Evolutionary conservation across 345 rosid species (phyloP), one percentile per base, ranked within the genome.

Genomic region (Aquilaria yunnanensis): DNA sequence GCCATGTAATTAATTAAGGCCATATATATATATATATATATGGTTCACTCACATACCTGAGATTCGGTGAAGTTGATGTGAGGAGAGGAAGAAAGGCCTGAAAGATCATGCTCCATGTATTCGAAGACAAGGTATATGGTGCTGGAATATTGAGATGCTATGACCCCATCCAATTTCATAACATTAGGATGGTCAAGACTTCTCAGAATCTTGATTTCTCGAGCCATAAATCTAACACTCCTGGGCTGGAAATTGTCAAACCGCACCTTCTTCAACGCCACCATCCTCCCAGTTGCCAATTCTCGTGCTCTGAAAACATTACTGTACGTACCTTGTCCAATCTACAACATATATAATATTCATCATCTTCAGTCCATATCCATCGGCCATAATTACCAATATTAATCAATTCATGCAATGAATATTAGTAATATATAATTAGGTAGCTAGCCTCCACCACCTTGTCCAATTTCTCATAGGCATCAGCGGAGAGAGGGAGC

Each of bases 321-420:
- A 76, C 96, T 88, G 69, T 88, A 88, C 54, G 96, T 88, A 13
- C 96, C 96, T 80, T 88, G 96, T 76, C 96, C 96, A 70, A 88
- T 82, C 96, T 88, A 73, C 30, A 58, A n/a, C 4, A 34, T 62
- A 60, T 64, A 57, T 23, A 62, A 57, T 61, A 62, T 14, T 23
- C 23, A 23, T 23, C 23, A 23, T 23, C 23, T 23, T 23, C 23
- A 23, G 23, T 23, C 23, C 23, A 23, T 23, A 23, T 23, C 23
- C 23, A 23, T 23, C 23, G 23, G 23, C 23, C 23, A 23, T 23
- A 23, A 23, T 23, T 23, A 23, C 23, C 23, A 23, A 23, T 23
- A 23, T 23, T 23, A 23, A 23, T 23, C 23, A 23, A 23, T 23
- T 23, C 23, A 23, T 23, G 23, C 23, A 23, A 23, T 23, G 23